Evolutionary conservation across 768 basidiomycete species (phyloP).

Genomic region (Russula earlei): DNA sequence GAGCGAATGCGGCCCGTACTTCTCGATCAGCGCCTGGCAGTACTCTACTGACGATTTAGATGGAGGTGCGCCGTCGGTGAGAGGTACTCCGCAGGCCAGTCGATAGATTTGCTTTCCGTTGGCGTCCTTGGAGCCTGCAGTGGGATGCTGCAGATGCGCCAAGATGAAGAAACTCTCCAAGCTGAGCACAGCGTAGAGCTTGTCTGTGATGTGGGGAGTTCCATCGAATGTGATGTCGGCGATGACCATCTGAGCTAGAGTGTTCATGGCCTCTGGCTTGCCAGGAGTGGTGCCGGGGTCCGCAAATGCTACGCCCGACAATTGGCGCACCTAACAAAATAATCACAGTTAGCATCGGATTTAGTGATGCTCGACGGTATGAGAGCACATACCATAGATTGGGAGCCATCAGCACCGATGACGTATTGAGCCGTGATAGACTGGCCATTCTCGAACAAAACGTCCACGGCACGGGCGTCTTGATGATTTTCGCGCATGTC

Average conservation of each 20-base stretch:
- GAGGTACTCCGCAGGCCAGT: constrained; percentile 33
- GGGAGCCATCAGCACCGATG: constrained; percentile 43
- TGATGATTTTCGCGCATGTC: constrained; percentile 28
- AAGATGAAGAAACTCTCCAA: constrained; percentile 29
- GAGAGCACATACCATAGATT: constrained; percentile 31
- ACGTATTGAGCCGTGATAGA: constrained; percentile 37
- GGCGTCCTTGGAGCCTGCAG: constrained; percentile 19
- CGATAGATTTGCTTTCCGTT: constrained; percentile 28
- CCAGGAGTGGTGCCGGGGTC: constrained; percentile 32
- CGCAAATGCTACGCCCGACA: constrained; percentile 33
- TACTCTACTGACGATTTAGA: constrained; percentile 32
- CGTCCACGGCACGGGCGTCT: constrained; percentile 29
- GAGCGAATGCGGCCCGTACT: constrained; percentile 29
- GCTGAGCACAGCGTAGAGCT: constrained; percentile 24
- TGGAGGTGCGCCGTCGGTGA: constrained; percentile 29
- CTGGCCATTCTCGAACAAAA: constrained; percentile 39
- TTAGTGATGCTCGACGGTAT: neutral
- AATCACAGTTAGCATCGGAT: neutral
- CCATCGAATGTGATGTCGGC: constrained; percentile 37
- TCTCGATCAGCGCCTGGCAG: constrained; percentile 36
- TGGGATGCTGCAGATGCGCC: constrained; percentile 30
- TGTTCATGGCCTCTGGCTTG: constrained; percentile 22
- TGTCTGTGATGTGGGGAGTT: constrained; percentile 23
- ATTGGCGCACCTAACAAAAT: constrained; percentile 32
- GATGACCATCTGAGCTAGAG: constrained; percentile 33